Base-by-base conservation (phyloP, 352 stramenopile genomes). In the Globisporangium solare region DNA sequence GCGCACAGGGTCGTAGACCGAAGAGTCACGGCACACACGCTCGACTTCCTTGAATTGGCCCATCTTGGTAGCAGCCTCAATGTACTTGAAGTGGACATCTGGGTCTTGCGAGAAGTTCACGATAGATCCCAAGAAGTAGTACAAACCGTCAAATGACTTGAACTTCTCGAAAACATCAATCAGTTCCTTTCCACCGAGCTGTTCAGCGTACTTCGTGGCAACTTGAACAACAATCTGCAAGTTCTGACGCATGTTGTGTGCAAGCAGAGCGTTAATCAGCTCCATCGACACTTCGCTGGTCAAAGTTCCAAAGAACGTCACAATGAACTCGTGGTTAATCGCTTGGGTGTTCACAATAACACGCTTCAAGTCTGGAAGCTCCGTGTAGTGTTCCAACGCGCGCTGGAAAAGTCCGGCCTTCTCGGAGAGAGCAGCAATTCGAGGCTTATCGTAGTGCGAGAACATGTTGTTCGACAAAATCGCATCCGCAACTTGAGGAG, bases 21-120 rank as follows among this genome's bases (percentile, higher is more conserved):
- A 99, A n/a, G 95, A 99, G 76, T 99, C 98, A 57, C 97, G 94
- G 73, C 97, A 99, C 47, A 99, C 97, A 53, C 97, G 94, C 74
- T 99, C 97, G 21, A 99, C 97, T 73, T 99, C 97, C 76, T 99
- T 99, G 80, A 99, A 99, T 70, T 99, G 97, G 39, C 97, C 95
- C 81, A 99, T 98, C 89, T 99, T 98, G 56, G 97, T 98, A 17
- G 97, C 97, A 48, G 96, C 95, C 79, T 99, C 96, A 83, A 99
- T 99, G 82, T 99, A 99, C 81, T 99, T 99, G 74, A 99, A 99
- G 74, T 99, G 97, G 42, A 99, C 97, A 61, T 98, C 88, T 7
- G 96, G 80, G 63, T 99, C 96, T 70, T 99, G 96, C 7, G 92
- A 98, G 73, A 94, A 97, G 79, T 99, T 99, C 14, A 99, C 97